phyloP scores from a whole-genome alignment of 495 filamentous ascomycete species.

The Penicillium cataractarum region DNA sequence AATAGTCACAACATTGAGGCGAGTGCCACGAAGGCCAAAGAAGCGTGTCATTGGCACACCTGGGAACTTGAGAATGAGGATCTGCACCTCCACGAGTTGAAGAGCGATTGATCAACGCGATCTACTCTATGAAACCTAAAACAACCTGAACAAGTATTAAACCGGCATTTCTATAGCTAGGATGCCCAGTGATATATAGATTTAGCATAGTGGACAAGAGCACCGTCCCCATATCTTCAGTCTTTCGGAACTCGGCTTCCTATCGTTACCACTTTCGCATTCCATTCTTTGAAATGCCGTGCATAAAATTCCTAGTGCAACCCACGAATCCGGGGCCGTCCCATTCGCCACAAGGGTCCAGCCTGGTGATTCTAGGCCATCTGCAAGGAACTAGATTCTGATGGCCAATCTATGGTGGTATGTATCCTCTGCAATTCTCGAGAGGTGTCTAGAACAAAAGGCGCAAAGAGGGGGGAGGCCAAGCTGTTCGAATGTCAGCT shows the following conservation, averaged over 20 bases:
- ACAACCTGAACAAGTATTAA: not conserved
- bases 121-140: slow-evolving; percentile 19
- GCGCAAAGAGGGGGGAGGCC: not conserved
- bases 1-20: slow-evolving; percentile 30
- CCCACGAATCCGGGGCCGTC: slow-evolving; percentile 7
- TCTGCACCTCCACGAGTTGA: slow-evolving; percentile 15
- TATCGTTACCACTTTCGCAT: slow-evolving; percentile 11
- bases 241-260: not conserved
- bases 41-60: slow-evolving; percentile 23
- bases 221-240: not conserved
- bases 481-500: not conserved
- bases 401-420: not conserved
- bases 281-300: slow-evolving; percentile 15
- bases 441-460: not conserved
- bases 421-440: not conserved
- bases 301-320: slow-evolving; percentile 11
- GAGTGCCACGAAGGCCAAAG: slow-evolving; percentile 32
- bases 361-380: not conserved
- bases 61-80: slow-evolving; percentile 4
- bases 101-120: slow-evolving; percentile 20
- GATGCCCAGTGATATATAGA: slow-evolving; percentile 1
- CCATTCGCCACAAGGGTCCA: slow-evolving; percentile 9
- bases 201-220: not conserved
- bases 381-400: slow-evolving; percentile 3
- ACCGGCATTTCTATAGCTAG: not conserved